Evolutionary conservation across 2,329 filamentous ascomycete species (phyloP).

Genomic region (Aspergillus sp.): DNA sequence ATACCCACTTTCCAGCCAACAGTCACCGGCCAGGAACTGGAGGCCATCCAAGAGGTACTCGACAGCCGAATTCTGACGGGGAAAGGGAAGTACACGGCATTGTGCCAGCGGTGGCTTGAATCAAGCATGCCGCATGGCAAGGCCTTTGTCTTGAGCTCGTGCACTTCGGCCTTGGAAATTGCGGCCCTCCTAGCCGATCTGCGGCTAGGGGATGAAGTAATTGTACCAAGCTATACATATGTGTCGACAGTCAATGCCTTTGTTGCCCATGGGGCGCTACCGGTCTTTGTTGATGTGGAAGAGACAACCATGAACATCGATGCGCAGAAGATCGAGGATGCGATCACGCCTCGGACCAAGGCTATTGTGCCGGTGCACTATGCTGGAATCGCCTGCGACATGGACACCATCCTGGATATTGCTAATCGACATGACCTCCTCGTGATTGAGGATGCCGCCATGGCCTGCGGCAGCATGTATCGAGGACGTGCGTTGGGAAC

Average conservation of each 20-base stretch:
- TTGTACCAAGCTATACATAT: slow-evolving; percentile 21
- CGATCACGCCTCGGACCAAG: slow-evolving; percentile 15
- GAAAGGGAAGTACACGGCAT: slow-evolving; percentile 15
- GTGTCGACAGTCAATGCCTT: slow-evolving; percentile 20
- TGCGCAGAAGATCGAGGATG: slow-evolving; percentile 1
- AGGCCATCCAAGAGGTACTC: slow-evolving; percentile 9
- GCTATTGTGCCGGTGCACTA: slow-evolving; percentile 21
- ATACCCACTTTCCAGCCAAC: slow-evolving; percentile 12
- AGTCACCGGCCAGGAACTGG: slow-evolving; percentile 6
- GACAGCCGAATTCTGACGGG: background rate
- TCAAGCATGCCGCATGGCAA: background rate
- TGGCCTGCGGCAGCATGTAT: slow-evolving; percentile 16
- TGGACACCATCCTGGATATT: slow-evolving; percentile 17
- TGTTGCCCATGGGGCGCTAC: slow-evolving; percentile 14
- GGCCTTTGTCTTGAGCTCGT: slow-evolving; percentile 14
- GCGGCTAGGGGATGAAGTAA: slow-evolving; percentile 19
- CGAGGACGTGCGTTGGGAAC: slow-evolving; percentile 15
- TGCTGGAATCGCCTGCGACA: slow-evolving; percentile 17
- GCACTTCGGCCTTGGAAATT: slow-evolving; percentile 20
- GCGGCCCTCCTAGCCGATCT: slow-evolving; percentile 14
- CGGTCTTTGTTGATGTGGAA: slow-evolving; percentile 20
- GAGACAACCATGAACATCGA: slow-evolving; percentile 19
- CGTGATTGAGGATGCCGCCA: slow-evolving; percentile 20
- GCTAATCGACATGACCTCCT: slow-evolving; percentile 7
- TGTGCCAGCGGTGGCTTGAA: slow-evolving; percentile 20